Evolutionary conservation across 371 early-diverging fungal genomes (phyloP), one percentile per base, ranked within the genome.

Genomic region (Circinella minor): DNA sequence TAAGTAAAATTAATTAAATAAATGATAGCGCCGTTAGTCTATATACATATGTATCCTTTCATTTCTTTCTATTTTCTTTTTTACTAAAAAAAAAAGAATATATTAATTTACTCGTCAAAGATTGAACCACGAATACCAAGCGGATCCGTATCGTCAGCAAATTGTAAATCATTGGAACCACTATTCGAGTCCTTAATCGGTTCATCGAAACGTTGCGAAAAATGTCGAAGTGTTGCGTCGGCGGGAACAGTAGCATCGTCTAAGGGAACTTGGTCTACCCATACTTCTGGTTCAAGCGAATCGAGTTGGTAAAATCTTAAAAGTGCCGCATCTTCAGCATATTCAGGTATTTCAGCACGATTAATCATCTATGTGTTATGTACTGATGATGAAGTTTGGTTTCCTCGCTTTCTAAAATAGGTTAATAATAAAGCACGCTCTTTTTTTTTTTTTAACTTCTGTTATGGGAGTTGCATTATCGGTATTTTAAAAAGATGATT

Each of bases 281-380:
- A 85, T 13, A 74, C 70, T 18, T 81, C 81, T 4, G 81, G 77
- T 39, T 85, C 82, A 36, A 85, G 67, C 4, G 81, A 74, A 20
- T 85, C 85, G 10, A 85, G 64, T 51, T 81, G 72, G 55, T 85
- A 85, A 61, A 82, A 81, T 10, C 78, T 67, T 48, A 77, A 74
- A 67, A 77, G 77, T 47, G 84, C 84, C 15, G 84, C 84, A 74
- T 84, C 84, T 73, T 84, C 84, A n/a, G 81, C 84, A 66, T 80
- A 84, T 61, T 84, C 84, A 51, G 77, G 83, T 63, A 76, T 47
- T 39, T 69, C 72, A 9, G 64, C 36, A 14, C 70, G 68, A 48
- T 72, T 60, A 47, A 66, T 65, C 70, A 72, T 75, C 1, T 15
- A 7, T 36, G 36, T 61, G n/a, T 61, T 17, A 4, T 5, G 51